A percentile compares a stretch with the other conserved stretches of the same genome.
phyloP scores from a whole-genome alignment of 306 rosid genomes.

The Sicyos edulis region DNA sequence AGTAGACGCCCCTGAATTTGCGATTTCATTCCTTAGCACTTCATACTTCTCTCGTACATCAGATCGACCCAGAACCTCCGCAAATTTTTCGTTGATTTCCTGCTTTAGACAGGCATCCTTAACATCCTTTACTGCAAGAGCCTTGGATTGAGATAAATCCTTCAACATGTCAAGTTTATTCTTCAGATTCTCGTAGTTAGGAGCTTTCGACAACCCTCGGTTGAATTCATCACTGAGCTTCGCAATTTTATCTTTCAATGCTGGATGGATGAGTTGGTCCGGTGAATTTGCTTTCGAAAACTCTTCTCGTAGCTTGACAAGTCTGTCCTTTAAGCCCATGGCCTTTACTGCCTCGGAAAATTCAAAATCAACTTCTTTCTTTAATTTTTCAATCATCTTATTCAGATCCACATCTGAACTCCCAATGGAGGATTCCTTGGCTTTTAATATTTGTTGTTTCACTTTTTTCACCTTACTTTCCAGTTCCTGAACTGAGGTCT shows the following conservation, averaged over 20 bases:
- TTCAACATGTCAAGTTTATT: conserved; percentile 47
- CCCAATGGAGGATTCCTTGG: conserved; percentile 23
- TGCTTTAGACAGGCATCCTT: conserved; percentile 41
- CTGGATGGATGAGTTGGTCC: conserved; percentile 44
- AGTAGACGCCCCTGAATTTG: conserved; percentile 37
- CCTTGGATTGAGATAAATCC: conserved; percentile 51
- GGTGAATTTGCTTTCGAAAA: conserved; percentile 41
- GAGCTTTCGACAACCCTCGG: conserved; percentile 41
- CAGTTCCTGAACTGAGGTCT: conserved; percentile 21
- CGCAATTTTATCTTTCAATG: conserved; percentile 47
- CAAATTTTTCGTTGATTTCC: conserved; percentile 46
- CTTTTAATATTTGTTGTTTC: conserved; percentile 21
- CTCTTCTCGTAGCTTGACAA: conserved; percentile 44
- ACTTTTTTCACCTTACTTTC: conserved; percentile 23
- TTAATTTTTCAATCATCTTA: conserved; percentile 48
- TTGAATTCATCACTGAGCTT: conserved; percentile 55
- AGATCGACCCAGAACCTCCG: conserved; percentile 36
- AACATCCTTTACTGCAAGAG: conserved; percentile 30
- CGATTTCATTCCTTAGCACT: conserved; percentile 52
- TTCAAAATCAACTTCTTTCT: conserved; percentile 54
- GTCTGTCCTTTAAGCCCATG: conserved; percentile 50
- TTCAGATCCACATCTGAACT: conserved; percentile 39
- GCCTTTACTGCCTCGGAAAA: conserved; percentile 53
- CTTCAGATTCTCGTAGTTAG: conserved; percentile 53
- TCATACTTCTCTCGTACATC: conserved; percentile 51